Conservation (phyloP, 768 basidiomycete species). For the Saitozyma podzolica region DNA sequence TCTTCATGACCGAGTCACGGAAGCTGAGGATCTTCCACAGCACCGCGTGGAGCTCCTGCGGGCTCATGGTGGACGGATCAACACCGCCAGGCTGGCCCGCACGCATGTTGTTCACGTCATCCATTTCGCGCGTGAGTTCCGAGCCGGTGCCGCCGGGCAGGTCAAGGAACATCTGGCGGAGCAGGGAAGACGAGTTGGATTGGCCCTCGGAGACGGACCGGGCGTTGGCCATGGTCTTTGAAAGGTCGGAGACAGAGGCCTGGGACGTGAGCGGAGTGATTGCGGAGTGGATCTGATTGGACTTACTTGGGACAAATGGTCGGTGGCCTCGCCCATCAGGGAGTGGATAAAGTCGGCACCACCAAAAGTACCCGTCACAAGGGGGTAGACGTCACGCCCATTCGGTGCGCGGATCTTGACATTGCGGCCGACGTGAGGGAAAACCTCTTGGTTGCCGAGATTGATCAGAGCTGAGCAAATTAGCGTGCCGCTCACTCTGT, state of each 20-base stretch:
- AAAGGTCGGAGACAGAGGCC: constrained; percentile 84
- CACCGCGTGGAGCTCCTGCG: constrained; percentile 79
- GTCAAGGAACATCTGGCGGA: constrained; percentile 42
- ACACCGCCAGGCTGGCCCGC: constrained; percentile 64
- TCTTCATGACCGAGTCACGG: constrained; percentile 78
- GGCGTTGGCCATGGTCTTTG: constrained; percentile 71
- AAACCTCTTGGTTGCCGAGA: constrained; percentile 74
- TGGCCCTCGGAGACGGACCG: constrained; percentile 58
- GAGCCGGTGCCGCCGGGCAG: constrained; percentile 54
- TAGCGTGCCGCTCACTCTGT: too few species aligned
- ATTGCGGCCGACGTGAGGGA: constrained; percentile 80
- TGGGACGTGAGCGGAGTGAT: background rate
- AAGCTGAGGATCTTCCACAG: constrained; percentile 85
- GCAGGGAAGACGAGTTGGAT: constrained; percentile 25
- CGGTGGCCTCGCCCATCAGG: constrained; percentile 57
- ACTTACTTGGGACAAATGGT: constrained; percentile 52
- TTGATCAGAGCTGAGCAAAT: constrained; percentile 59
- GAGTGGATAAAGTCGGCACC: constrained; percentile 51
- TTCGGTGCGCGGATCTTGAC: constrained; percentile 72
- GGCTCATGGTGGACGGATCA: constrained; percentile 78
- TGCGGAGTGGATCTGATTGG: too few species aligned
- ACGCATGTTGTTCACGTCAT: constrained; percentile 64
- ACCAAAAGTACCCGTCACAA: constrained; percentile 70
- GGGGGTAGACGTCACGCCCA: constrained; percentile 72
- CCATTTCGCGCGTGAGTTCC: constrained; percentile 68